phyloP scores from a whole-genome alignment of 305 asterid species.

The Fraxinus paxiana region DNA sequence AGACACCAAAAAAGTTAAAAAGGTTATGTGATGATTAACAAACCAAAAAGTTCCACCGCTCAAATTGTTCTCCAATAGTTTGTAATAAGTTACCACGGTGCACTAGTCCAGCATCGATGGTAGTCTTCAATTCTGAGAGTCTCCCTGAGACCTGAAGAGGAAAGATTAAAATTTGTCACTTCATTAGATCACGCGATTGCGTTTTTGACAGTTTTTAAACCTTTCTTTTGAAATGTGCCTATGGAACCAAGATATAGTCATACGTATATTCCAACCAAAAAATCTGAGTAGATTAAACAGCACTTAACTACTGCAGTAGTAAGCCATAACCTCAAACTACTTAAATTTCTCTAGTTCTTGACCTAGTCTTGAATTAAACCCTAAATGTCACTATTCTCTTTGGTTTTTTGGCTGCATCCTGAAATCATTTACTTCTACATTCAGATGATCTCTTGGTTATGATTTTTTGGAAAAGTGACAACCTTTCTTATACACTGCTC shows the following conservation, averaged over 20 bases:
- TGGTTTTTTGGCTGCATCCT: background rate
- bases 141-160: conserved; percentile 73
- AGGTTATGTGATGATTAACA: conserved; percentile 16
- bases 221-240: background rate
- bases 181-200: background rate
- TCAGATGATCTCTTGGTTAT: background rate
- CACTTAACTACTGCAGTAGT: background rate
- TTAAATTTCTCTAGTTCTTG: background rate
- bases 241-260: background rate
- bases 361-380: background rate
- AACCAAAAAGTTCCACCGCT: conserved; percentile 88
- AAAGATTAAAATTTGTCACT: conserved; percentile 7
- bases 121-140: conserved; percentile 81
- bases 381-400: background rate
- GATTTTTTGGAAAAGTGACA: background rate
- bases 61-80: conserved; percentile 73
- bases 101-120: conserved; percentile 88
- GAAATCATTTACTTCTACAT: background rate
- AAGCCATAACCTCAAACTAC: background rate
- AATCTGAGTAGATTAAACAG: background rate
- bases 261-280: background rate
- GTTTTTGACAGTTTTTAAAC: background rate
- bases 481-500: background rate
- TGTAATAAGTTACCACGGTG: conserved; percentile 83
- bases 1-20: background rate